These are phyloP conservation scores for Quercus lobata DNA, from an alignment of 331 rosid genomes.

Conservation along the genomic window DNA sequence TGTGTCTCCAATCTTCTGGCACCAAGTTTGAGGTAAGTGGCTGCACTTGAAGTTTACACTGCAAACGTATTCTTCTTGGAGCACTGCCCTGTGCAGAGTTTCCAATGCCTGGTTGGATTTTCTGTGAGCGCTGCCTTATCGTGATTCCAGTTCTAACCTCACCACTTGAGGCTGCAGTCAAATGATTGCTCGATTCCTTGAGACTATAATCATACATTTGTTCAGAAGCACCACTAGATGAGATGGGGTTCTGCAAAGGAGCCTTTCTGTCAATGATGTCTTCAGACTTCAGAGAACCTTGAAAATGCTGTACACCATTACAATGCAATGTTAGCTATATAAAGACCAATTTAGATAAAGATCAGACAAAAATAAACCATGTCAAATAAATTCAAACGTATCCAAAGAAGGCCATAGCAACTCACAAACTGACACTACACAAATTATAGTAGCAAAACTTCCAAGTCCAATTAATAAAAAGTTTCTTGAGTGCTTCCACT, in stretches of 20 bases:
- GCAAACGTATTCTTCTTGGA: slow-evolving; percentile 52
- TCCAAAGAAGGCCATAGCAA: slow-evolving; percentile 1
- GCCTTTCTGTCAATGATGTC: slow-evolving; percentile 24
- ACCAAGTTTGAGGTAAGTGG: background rate
- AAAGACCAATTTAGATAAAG: background rate
- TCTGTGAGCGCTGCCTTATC: slow-evolving; percentile 30
- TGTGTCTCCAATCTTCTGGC: background rate
- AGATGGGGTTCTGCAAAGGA: slow-evolving; percentile 12
- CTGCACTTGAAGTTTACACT: background rate
- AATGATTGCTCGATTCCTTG: slow-evolving; percentile 33
- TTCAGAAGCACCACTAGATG: slow-evolving; percentile 30
- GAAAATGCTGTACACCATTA: slow-evolving; percentile 36
- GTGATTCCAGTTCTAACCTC: slow-evolving; percentile 42
- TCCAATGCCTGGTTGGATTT: slow-evolving; percentile 9
- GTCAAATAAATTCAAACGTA: background rate
- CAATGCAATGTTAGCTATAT: background rate
- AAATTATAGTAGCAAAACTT: slow-evolving; percentile 2
- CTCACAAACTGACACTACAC: slow-evolving; percentile 1
- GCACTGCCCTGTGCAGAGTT: slow-evolving; percentile 50
- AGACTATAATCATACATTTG: slow-evolving; percentile 15
- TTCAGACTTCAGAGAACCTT: slow-evolving; percentile 17
- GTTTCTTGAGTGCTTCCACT: slow-evolving; percentile 29
- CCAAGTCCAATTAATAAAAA: slow-evolving; percentile 1
- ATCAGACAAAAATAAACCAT: background rate
- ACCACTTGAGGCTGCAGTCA: slow-evolving; percentile 1